Conservation (phyloP, 2,329 filamentous ascomycete genomes). For the Neonectria neomacrospora region DNA sequence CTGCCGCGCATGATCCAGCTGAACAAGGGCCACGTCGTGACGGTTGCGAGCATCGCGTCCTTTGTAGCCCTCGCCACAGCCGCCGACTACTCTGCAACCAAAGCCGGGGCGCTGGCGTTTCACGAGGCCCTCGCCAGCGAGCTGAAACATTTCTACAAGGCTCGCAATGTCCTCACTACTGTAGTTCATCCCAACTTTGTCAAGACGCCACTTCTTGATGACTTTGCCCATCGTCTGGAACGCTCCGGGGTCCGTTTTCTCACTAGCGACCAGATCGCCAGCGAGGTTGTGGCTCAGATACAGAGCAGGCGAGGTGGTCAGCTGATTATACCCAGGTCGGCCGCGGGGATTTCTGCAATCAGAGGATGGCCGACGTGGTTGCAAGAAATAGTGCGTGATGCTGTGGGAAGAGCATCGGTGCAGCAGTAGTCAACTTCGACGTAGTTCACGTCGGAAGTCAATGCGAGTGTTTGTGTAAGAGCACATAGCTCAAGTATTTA, state of each 20-base stretch:
- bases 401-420: constrained; percentile 31
- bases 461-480: no score
- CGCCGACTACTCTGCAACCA: constrained; percentile 73
- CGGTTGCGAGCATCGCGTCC: constrained; percentile 73
- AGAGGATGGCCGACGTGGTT: constrained; percentile 56
- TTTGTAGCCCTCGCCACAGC: constrained; percentile 69
- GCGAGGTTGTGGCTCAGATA: constrained; percentile 57
- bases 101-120: constrained; percentile 73
- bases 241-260: constrained; percentile 46
- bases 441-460: no score
- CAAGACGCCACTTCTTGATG: constrained; percentile 57
- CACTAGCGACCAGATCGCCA: constrained; percentile 52
- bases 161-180: constrained; percentile 71
- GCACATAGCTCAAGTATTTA: no score
- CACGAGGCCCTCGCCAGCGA: constrained; percentile 72
- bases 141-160: constrained; percentile 67
- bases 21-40: constrained; percentile 79
- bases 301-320: constrained; percentile 57
- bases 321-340: constrained; percentile 54
- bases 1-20: constrained; percentile 69
- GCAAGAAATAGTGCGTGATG: constrained; percentile 48
- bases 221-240: constrained; percentile 45
- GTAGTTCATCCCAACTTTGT: constrained; percentile 69
- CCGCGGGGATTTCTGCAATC: constrained; percentile 45
- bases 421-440: neutral